phyloP scores from a whole-genome alignment of 2,329 filamentous ascomycete species.

The Tothia fuscella region DNA sequence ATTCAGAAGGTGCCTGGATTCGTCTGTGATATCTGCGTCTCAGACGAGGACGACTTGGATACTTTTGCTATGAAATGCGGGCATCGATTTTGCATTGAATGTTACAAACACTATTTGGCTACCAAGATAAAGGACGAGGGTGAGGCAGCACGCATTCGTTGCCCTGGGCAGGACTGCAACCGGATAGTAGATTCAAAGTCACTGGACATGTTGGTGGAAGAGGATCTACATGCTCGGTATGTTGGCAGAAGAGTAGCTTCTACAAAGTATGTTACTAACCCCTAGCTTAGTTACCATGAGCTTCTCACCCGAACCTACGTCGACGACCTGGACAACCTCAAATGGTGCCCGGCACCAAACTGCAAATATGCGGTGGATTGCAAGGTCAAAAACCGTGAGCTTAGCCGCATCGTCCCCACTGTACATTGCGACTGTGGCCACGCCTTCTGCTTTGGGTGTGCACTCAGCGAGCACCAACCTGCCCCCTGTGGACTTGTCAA shows the following conservation, averaged over 20 bases:
- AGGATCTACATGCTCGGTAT: slow-evolving; percentile 44
- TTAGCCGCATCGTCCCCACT: slow-evolving; percentile 76
- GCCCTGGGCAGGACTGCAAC: slow-evolving; percentile 75
- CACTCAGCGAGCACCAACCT: slow-evolving; percentile 80
- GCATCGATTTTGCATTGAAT: slow-evolving; percentile 85
- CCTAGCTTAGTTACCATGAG: slow-evolving; percentile 60
- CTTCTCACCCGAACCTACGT: slow-evolving; percentile 90
- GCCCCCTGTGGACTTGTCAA: slow-evolving; percentile 86
- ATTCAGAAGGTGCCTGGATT: slow-evolving; percentile 55
- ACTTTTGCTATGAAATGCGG: slow-evolving; percentile 93
- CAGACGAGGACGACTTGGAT: slow-evolving; percentile 64
- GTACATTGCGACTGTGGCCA: slow-evolving; percentile 77
- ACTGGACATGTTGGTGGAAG: slow-evolving; percentile 59
- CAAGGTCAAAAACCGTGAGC: slow-evolving; percentile 72
- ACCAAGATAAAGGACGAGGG: slow-evolving; percentile 95
- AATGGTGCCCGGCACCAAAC: slow-evolving; percentile 98
- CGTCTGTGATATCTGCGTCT: slow-evolving; percentile 89
- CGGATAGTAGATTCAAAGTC: slow-evolving; percentile 86
- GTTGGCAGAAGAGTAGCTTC: slow-evolving; percentile 16
- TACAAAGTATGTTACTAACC: slow-evolving; percentile 12
- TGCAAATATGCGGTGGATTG: slow-evolving; percentile 91
- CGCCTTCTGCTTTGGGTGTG: slow-evolving; percentile 91
- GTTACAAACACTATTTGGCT: slow-evolving; percentile 79
- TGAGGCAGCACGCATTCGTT: slow-evolving; percentile 88
- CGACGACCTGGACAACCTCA: slow-evolving; percentile 88